Conservation (phyloP, 768 basidiomycete species). For the Terana coerulea region DNA sequence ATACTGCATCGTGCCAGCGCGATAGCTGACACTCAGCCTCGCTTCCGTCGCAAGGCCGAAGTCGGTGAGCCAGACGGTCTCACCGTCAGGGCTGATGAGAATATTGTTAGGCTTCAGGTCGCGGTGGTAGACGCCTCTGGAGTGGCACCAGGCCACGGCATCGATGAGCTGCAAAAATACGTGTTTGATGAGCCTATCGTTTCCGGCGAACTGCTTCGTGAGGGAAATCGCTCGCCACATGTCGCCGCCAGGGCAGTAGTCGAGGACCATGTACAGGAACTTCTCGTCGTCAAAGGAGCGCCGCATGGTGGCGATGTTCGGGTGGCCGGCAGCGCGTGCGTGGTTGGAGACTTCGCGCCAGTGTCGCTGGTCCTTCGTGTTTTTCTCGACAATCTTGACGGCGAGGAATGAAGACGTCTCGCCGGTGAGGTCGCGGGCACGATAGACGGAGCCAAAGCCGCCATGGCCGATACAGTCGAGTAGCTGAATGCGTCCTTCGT, state of each 20-base stretch:
- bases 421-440: conserved; percentile 53
- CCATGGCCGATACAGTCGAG: conserved; percentile 84
- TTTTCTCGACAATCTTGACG: conserved; percentile 20
- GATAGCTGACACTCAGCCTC: conserved; percentile 43
- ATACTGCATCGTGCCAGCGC: conserved; percentile 47
- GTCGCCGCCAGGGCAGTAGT: conserved; percentile 40
- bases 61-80: conserved; percentile 41
- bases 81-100: conserved; percentile 37
- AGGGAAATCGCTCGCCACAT: conserved; percentile 40
- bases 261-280: conserved; percentile 66
- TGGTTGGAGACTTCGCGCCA: conserved; percentile 66
- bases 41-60: conserved; percentile 35
- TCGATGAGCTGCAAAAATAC: conserved; percentile 54
- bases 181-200: conserved; percentile 41
- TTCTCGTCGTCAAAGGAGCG: conserved; percentile 55
- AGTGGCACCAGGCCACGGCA: conserved; percentile 48
- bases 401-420: conserved; percentile 3
- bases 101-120: conserved; percentile 57
- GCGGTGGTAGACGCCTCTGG: conserved; percentile 48
- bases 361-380: conserved; percentile 37
- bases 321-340: conserved; percentile 46
- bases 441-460: conserved; percentile 92
- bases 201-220: conserved; percentile 32
- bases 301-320: conserved; percentile 68
- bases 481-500: conserved; percentile 75